A percentile compares a stretch with the other conserved stretches of the same genome.
phyloP scores from a whole-genome alignment of 345 rosid species.

The Rhizophora apiculata region DNA sequence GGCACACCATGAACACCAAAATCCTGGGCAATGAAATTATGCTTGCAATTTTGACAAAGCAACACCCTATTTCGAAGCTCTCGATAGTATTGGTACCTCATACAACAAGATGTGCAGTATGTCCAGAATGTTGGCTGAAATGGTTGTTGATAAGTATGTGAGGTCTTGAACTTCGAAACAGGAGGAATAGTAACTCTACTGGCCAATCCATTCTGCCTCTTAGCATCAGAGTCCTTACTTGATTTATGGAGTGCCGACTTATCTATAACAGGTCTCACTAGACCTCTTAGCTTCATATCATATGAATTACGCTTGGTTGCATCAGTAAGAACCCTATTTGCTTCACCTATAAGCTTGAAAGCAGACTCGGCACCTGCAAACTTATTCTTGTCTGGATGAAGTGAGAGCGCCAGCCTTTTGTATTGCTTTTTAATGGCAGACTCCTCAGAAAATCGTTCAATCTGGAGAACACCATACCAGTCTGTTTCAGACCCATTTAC shows the following conservation, averaged over 20 bases:
- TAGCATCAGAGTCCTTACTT: constrained; percentile 27
- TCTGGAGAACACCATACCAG: constrained; percentile 87
- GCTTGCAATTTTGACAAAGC: constrained; percentile 51
- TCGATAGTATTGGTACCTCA: constrained; percentile 41
- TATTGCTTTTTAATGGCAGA: constrained; percentile 70
- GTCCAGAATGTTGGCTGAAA: constrained; percentile 57
- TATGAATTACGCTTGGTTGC: constrained; percentile 43
- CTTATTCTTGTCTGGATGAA: constrained; percentile 94
- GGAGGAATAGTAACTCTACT: constrained; percentile 9
- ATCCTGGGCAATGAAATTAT: constrained; percentile 49
- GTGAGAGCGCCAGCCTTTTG: constrained; percentile 72
- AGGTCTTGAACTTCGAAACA: constrained; percentile 20
- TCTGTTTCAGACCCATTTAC: constrained; percentile 53
- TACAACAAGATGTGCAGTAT: constrained; percentile 49
- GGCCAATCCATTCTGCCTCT: constrained; percentile 25
- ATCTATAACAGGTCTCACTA: constrained; percentile 21
- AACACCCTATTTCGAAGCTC: constrained; percentile 35
- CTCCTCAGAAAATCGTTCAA: constrained; percentile 51
- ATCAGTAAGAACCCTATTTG: constrained; percentile 59
- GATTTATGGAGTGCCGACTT: constrained; percentile 29
- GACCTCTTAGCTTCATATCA: constrained; percentile 48
- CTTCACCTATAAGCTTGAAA: constrained; percentile 85
- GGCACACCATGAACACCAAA: constrained; percentile 33
- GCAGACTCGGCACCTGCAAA: constrained; percentile 89
- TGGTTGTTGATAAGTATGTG: constrained; percentile 26